Evolutionary conservation across 2,329 filamentous ascomycete species (phyloP), one percentile per base, ranked within the genome.

Genomic region (Microthyrium microscopicum): DNA sequence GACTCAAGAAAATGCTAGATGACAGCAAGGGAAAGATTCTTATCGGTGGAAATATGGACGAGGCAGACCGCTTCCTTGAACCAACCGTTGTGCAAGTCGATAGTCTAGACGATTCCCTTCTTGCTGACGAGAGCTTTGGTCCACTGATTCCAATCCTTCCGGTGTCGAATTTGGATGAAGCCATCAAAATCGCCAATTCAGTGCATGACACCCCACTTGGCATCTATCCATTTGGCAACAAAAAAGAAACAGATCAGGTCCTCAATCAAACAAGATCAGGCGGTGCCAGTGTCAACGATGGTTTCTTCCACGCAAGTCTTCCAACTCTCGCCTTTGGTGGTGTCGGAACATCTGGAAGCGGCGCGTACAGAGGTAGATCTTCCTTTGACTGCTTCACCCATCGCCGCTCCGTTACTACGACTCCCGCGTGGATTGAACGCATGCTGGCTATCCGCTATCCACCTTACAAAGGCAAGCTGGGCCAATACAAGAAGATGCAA

Each of bases 1-100:
- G 87, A 24, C 66, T 95, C 44, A 92, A 89, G 68, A 72, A 73
- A 47, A 84, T 95, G 81, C 62, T 98, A n/a, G 83, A 93, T 52
- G 66, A 72, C 36, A 78, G 72, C 36, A 69, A 70, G 40, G 89
- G 89, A 53, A 79, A 80, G 58, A 83, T 98, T 41, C 64, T 95
- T 31, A 61, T 92, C 46, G 89, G 89, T 33, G 89, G 89, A 31
- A 72, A 75, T 35, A 75, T 79, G 60, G 83, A 95, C 52, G 75
- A 81, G 50, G 62, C 68, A 22, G 69, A 82, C 20, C 73, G 79
- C 31, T 94, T 79, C 56, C 89, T 98, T 44, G 83, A 87, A 52
- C 82, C 85, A 1, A 98, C 89, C 0, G 73, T 87, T n/a, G 74
- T 98, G n/a, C 66, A 82, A 39, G 77, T 94, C 24, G 66, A 80